These are phyloP conservation scores for Linderina pennispora DNA, from an alignment of 192 early-diverging fungal species.

Conservation along the genomic window DNA sequence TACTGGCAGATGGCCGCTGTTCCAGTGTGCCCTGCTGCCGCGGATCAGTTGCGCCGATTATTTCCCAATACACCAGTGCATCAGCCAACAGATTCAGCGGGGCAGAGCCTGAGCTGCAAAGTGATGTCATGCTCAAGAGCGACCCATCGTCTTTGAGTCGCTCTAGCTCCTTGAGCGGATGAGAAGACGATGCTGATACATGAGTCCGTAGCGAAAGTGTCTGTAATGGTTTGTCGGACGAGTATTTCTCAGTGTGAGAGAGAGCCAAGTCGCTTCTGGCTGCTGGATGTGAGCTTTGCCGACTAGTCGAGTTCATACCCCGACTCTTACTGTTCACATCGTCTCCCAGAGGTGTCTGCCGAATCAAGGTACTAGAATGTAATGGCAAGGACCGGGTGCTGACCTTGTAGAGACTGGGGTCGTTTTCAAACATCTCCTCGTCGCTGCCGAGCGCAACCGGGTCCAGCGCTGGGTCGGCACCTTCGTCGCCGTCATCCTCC, in stretches of 20 bases:
- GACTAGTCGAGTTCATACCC: neutral
- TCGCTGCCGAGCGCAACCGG: constrained; percentile 2
- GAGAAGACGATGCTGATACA: constrained; percentile 12
- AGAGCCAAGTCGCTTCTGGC: too few species aligned
- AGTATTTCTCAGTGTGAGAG: neutral
- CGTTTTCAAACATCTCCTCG: constrained; percentile 22
- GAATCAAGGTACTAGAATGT: neutral
- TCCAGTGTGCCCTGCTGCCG: neutral
- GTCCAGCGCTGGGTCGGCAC: too few species aligned
- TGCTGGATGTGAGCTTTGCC: neutral
- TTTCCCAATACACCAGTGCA: constrained; percentile 25
- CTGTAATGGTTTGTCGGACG: constrained; percentile 26
- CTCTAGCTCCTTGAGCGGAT: constrained; percentile 8
- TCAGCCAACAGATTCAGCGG: constrained; percentile 20
- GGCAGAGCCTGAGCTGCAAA: neutral
- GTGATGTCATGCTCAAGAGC: constrained; percentile 19
- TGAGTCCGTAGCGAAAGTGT: constrained; percentile 41
- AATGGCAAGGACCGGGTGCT: neutral
- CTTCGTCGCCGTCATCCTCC: neutral
- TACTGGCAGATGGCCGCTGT: neutral
- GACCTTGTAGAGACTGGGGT: constrained; percentile 35
- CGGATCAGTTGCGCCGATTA: neutral
- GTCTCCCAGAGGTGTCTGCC: neutral
- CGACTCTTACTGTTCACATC: neutral
- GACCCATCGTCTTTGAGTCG: constrained; percentile 6